Evolutionary conservation across 345 rosid species (phyloP), one percentile per base, ranked within the genome.

Genomic region (Eucalyptus urophylla): DNA sequence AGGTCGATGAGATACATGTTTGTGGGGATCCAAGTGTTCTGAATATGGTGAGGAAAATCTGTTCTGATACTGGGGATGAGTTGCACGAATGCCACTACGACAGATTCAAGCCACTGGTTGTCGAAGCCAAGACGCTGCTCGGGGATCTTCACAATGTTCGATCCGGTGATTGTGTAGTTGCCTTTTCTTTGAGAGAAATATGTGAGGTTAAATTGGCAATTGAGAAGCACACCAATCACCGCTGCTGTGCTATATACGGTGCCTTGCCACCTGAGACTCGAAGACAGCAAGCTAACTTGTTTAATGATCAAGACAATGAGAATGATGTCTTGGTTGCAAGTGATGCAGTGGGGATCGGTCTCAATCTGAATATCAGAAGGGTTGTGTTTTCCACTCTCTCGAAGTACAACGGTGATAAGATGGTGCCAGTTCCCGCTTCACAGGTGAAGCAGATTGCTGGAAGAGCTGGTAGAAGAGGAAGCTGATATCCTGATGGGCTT

Each of bases 401-500:
- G 37, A 97, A 97, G 90, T 97, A 95, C 90, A 96, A 97, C 49
- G 99, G 99, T 16, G 96, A 96, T 88, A 97, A 93, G 94, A 89
- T 92, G 22, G 97, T 96, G 88, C 95, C 98, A 21, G 98, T 97
- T 22, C 95, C 97, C 1, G 94, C 98, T 9, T 95, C 98, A 56
- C 99, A 96, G 86, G 97, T 97, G 87, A 97, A 97, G 92, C 99
- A 96, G 93, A 97, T 97, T 89, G 99, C 97, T 0, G 99, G 99
- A 86, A 95, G 99, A 93, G 99, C 99, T 88, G 99, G 99, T 65
- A 92, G 99, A 86, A 94, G 99, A 92, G 99, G 99, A 90, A 96
- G 98, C 88, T 87, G 92, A 9, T 97, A 94, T 88, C 99, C 99
- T 5, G 98, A 95, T 92, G 99, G 99, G 80, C 98, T 96, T 80